Base-by-base conservation (phyloP, 495 filamentous ascomycete genomes). In the Neurospora sp. region DNA sequence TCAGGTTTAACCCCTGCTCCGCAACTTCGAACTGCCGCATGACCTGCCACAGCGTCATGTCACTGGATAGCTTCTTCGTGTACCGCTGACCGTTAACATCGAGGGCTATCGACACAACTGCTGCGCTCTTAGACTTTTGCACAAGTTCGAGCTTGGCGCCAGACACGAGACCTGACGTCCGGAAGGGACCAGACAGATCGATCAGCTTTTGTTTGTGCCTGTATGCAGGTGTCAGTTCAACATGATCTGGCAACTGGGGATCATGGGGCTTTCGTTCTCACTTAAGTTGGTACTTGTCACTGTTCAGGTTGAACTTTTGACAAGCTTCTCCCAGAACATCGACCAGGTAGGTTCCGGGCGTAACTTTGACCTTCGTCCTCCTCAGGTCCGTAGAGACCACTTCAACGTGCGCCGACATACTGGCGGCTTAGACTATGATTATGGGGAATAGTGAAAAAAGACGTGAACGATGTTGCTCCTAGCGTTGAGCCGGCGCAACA, bases 111-210 rank as follows among this genome's bases (percentile, higher is more conserved):
- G 90, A 92, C 71, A 99, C 90, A 39, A 92, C 90, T 12, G 93
- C 90, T 3, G 94, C 91, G 0, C 93, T 94, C 69, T 89, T 91
- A 39, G 93, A 95, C 71, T 89, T 87, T 74, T 91, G 89, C n/a
- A 97, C 90, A 69, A 98, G 91, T 76, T 99, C 94, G 27, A 99
- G 87, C 76, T 96, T 97, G 37, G 96, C 94, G 39, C 96, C 96
- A 18, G 93, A 88, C 7, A 86, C 85, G 12, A 99, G 89, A 71
- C 94, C 94, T 1, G 94, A 92, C 40, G 95, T 91, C n/a, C 95
- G 91, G 81, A 93, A 92, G 41, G 91, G 90, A 20, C 91, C 88
- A 14, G 94, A 94, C 10, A 98, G 86, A 78, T 98, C 93, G 14
- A 99, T 82, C 39, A 89, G 85, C 78, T 94, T 96, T 76, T 92